Evolutionary conservation across 495 filamentous ascomycete species (phyloP), one percentile per base, ranked within the genome.

Genomic region (Immersiella caudata): DNA sequence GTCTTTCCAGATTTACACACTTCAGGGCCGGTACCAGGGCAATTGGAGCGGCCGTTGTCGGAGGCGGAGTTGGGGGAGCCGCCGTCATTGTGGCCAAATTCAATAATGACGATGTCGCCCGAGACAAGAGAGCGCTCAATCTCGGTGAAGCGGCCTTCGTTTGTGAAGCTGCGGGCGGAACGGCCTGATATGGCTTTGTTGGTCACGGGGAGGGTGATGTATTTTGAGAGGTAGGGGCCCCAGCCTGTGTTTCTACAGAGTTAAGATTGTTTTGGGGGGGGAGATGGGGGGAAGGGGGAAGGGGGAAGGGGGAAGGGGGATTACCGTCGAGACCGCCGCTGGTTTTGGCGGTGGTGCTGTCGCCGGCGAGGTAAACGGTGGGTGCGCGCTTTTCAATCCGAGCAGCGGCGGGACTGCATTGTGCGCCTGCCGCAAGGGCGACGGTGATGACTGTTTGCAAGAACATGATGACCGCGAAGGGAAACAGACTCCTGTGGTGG

Each of bases 41-140:
- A 89, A 70, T 84, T 85, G 56, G 81, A 84, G 56, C 87, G 85
- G 22, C 85, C 86, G 74, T 90, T 88, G 74, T 90, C 87, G 18
- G 67, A 78, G 3, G 74, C 74, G n/a, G 73, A 71, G 8, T 79
- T 77, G 4, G 89, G 81, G 6, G 83, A 86, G 12, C 87, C 86
- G 61, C 87, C 87, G 70, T 89, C 87, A 73, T 90, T 90, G 79
- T 90, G 87, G 1, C 87, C 87, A 66, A 90, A 88, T 69, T 87
- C 85, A 70, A 88, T 87, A 55, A 88, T 77, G 49, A 88, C 85
- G 29, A 78, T 85, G 74, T 90, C 87, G 54, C 83, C 84, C 8
- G 78, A 24, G 46, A 80, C 64, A 20, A 88, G 76, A 21, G 76
- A 65, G 55, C 72, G 67, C 70, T 83, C 82, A 68, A 90, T 82